phyloP scores from a whole-genome alignment of 257 asterid genomes.

The Thymus quinquecostatus region DNA sequence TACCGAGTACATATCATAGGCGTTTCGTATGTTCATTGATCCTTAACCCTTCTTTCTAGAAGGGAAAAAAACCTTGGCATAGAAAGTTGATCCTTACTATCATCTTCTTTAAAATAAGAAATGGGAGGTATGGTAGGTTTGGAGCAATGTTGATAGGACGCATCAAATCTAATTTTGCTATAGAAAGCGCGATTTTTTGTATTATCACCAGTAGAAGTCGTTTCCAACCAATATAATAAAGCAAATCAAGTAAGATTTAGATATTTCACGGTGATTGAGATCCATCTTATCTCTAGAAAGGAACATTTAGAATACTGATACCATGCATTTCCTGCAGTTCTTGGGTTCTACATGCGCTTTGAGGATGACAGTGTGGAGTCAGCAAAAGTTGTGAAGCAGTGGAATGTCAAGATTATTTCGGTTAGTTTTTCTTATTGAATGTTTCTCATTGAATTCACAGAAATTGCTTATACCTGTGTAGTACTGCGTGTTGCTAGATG shows the following conservation, averaged over 20 bases:
- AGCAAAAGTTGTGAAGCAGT: constrained; percentile 86
- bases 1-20: background rate
- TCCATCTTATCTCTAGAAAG: background rate
- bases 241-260: background rate
- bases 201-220: background rate
- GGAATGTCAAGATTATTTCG: constrained; percentile 99
- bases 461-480: background rate
- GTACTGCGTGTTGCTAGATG: background rate
- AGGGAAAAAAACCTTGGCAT: background rate
- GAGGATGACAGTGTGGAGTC: constrained; percentile 99
- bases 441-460: no score
- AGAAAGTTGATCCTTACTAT: background rate
- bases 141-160: background rate
- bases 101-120: constrained; percentile 1
- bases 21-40: background rate
- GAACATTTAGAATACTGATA: background rate
- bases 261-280: background rate
- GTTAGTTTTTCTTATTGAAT: constrained; percentile 47
- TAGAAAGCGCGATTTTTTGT: background rate
- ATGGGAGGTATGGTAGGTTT: constrained; percentile 8
- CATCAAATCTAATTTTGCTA: constrained; percentile 1
- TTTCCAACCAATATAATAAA: constrained; percentile 6
- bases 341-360: constrained; percentile 94
- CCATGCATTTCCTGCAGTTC: constrained; percentile 53
- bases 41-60: constrained; percentile 1